Conservation (phyloP, 805 yeast species). For the Lipomyces japonicus region DNA sequence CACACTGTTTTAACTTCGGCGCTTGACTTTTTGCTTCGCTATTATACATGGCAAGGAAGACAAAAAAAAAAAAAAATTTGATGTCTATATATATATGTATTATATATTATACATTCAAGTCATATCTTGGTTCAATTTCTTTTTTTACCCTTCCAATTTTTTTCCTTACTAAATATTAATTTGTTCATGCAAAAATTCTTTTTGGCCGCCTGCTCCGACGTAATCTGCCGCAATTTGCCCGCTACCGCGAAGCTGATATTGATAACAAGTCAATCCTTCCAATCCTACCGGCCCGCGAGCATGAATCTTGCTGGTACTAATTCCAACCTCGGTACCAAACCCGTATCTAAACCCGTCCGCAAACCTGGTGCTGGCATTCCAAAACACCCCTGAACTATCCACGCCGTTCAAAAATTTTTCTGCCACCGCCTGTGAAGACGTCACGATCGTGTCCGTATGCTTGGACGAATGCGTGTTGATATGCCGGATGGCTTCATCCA, state of each 20-base stretch:
- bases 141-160: neutral
- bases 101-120: too few species aligned
- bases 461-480: constrained; percentile 90
- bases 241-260: constrained; percentile 83
- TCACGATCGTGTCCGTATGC: constrained; percentile 90
- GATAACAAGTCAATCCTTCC: constrained; percentile 94
- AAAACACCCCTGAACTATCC: constrained; percentile 94
- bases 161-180: constrained; percentile 1
- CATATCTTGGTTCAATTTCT: neutral
- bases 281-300: constrained; percentile 98
- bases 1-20: neutral
- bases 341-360: constrained; percentile 99
- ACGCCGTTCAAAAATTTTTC: constrained; percentile 75
- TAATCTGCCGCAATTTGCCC: constrained; percentile 94
- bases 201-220: constrained; percentile 85
- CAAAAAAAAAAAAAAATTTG: neutral
- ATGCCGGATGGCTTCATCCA: constrained; percentile 74
- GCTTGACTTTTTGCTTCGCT: neutral
- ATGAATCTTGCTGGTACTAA: constrained; percentile 92
- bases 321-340: constrained; percentile 98
- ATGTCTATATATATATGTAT: too few species aligned
- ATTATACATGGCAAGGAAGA: neutral
- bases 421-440: constrained; percentile 68
- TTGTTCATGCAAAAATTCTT: constrained; percentile 60
- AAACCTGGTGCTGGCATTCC: constrained; percentile 96